A percentile compares a stretch with the other conserved stretches of the same genome.
Evolutionary conservation across 2,329 filamentous ascomycete species (phyloP).

Genomic region (Fusarium luffae): DNA sequence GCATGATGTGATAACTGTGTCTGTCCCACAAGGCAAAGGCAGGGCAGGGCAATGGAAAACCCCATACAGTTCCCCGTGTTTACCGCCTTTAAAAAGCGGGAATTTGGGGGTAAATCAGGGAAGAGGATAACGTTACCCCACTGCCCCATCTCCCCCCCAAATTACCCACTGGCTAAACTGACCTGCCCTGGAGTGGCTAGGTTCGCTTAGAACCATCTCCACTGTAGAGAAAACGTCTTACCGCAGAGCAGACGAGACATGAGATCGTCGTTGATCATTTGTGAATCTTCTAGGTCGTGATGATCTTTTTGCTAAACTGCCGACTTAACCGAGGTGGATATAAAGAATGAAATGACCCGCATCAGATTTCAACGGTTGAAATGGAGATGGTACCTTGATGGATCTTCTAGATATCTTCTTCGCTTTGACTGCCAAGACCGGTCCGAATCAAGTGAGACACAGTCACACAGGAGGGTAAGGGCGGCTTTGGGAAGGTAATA

Average conservation of each 20-base stretch:
- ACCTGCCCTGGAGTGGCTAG: not conserved
- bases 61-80: not conserved
- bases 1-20: not conserved
- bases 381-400: not conserved
- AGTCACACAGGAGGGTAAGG: not conserved
- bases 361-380: not conserved
- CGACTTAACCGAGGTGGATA: not conserved
- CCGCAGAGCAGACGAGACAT: not conserved
- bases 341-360: not conserved
- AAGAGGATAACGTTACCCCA: slow-evolving; percentile 1
- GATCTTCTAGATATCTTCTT: not conserved
- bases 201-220: not conserved
- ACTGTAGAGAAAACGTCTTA: not conserved
- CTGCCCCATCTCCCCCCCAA: not conserved
- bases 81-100: slow-evolving; percentile 6
- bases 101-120: not conserved
- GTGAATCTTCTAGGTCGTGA: not conserved
- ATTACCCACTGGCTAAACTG: slow-evolving; percentile 7
- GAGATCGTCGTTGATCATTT: not conserved
- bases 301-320: not conserved
- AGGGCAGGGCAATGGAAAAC: not conserved
- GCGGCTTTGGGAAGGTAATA: not conserved
- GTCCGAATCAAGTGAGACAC: not conserved
- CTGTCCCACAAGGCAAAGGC: not conserved
- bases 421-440: not conserved